phyloP scores from a whole-genome alignment of 2,329 filamentous ascomycete genomes.

The Coniella lustricola region DNA sequence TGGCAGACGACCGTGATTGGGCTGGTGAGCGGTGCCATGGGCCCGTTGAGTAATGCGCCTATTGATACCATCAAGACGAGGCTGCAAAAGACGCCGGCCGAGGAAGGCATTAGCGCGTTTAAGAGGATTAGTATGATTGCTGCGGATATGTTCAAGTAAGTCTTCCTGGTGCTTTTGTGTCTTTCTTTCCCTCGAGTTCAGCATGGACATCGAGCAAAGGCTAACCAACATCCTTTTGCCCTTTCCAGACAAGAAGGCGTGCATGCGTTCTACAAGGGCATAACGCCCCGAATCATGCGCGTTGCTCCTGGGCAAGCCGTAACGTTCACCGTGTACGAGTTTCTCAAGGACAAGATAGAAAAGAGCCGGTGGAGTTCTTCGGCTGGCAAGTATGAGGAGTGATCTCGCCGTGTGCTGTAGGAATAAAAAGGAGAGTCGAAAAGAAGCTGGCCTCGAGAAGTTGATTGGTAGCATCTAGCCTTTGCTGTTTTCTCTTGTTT shows the following conservation, averaged over 20 bases:
- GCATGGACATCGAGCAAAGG: no score
- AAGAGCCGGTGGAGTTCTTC: slow-evolving; percentile 52
- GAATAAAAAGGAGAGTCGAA: not conserved
- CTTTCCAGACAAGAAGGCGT: slow-evolving; percentile 81
- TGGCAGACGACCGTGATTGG: slow-evolving; percentile 92
- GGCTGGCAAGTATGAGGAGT: slow-evolving; percentile 63
- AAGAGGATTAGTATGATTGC: slow-evolving; percentile 73
- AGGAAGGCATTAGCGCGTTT: slow-evolving; percentile 73
- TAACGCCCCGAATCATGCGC: slow-evolving; percentile 94
- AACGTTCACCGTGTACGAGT: slow-evolving; percentile 73
- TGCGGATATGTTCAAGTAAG: slow-evolving; percentile 73
- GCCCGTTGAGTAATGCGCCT: slow-evolving; percentile 90
- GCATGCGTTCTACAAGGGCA: slow-evolving; percentile 97
- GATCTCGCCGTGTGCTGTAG: slow-evolving; percentile 17
- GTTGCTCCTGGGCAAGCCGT: slow-evolving; percentile 90
- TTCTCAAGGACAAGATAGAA: slow-evolving; percentile 65
- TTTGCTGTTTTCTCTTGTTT: no score
- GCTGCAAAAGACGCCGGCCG: slow-evolving; percentile 80
- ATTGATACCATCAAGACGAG: slow-evolving; percentile 99
- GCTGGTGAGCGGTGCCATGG: slow-evolving; percentile 87
- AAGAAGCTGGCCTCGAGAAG: not conserved
- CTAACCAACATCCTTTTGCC: no score
- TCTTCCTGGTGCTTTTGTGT: slow-evolving; percentile 12
- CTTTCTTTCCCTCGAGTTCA: no score
- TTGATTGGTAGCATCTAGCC: slow-evolving; percentile 1